These are phyloP conservation scores for Hanseniaspora sp. DNA, from an alignment of 1,139 yeast species.

Conservation along the genomic window DNA sequence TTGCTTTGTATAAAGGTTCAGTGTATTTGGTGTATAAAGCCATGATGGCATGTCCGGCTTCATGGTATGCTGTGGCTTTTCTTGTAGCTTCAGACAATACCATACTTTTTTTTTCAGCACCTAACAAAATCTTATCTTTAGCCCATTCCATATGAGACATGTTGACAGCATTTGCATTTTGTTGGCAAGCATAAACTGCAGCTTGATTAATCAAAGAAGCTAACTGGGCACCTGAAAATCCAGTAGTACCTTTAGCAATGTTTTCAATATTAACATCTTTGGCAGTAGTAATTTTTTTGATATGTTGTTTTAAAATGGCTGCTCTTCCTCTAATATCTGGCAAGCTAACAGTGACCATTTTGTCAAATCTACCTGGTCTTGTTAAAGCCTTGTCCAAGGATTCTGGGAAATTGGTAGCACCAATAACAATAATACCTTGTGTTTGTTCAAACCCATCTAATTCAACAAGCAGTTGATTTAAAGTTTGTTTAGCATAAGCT, in stretches of 20 bases:
- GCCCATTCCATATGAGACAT: constrained; percentile 98
- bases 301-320: constrained; percentile 82
- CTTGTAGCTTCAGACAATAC: constrained; percentile 92
- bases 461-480: constrained; percentile 89
- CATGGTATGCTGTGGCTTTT: constrained; percentile 91
- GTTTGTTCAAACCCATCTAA: constrained; percentile 93
- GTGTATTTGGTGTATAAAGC: constrained; percentile 95
- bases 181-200: constrained; percentile 90
- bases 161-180: constrained; percentile 79
- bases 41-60: constrained; percentile 98
- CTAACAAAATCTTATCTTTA: constrained; percentile 91
- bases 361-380: constrained; percentile 97
- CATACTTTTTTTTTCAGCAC: constrained; percentile 96
- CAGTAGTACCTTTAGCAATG: constrained; percentile 95
- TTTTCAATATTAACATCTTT: constrained; percentile 77
- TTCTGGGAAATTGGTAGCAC: constrained; percentile 97
- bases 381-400: constrained; percentile 91
- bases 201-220: constrained; percentile 96
- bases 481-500: constrained; percentile 93
- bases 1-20: constrained; percentile 89
- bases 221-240: constrained; percentile 92
- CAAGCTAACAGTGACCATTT: constrained; percentile 84
- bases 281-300: constrained; percentile 79
- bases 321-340: constrained; percentile 98
- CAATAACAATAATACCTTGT: constrained; percentile 87